Conservation (phyloP, 345 rosid genomes). For the Trapa bicornis region DNA sequence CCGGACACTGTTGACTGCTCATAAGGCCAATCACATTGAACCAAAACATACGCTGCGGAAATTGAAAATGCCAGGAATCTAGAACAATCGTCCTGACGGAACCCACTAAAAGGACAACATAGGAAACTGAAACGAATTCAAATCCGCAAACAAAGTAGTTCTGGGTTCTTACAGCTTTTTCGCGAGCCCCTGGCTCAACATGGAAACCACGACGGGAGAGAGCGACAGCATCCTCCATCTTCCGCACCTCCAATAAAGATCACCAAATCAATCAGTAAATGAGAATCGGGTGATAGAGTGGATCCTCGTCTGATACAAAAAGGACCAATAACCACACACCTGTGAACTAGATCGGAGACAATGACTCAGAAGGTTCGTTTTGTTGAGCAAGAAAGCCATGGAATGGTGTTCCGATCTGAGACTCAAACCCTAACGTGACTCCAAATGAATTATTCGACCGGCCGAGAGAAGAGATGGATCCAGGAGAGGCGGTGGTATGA, state of each 20-base stretch:
- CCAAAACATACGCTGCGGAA: neutral
- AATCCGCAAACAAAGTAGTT: neutral
- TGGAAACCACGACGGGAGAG: conserved; percentile 53
- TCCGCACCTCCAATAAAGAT: conserved; percentile 15
- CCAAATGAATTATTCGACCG: neutral
- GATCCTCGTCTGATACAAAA: neutral
- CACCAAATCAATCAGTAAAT: neutral
- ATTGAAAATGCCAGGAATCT: neutral
- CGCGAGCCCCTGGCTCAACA: conserved; percentile 73
- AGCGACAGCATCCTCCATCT: conserved; percentile 26
- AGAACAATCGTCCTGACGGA: neutral
- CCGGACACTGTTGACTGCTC: neutral
- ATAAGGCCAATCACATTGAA: neutral
- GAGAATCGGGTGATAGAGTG: neutral
- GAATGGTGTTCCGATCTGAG: conserved; percentile 1
- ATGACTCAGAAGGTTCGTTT: conserved; percentile 27
- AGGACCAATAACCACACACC: conserved; percentile 20
- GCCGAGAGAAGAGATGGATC: neutral
- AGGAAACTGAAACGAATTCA: neutral
- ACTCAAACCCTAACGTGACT: neutral
- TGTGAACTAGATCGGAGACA: conserved; percentile 47
- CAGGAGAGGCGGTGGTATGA: no score
- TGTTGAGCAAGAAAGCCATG: conserved; percentile 58
- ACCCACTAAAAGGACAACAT: neutral
- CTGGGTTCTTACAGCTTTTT: conserved; percentile 60